Evolutionary conservation across 345 rosid species (phyloP).

Genomic region (Lumnitzera littorea): DNA sequence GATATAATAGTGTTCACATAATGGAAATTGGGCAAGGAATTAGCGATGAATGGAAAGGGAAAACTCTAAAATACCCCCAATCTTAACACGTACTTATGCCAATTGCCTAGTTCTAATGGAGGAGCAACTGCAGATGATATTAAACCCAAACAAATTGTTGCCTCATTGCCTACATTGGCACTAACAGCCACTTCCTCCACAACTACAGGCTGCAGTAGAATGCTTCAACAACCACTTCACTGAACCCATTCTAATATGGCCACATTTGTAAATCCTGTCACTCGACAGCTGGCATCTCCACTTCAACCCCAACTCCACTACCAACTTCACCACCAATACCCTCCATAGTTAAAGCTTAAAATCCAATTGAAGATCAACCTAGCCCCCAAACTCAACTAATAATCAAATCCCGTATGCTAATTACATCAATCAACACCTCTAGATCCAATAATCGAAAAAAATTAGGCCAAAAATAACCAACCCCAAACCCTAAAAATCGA

Average conservation of each 20-base stretch:
- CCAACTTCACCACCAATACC: background rate
- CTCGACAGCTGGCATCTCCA: constrained; percentile 50
- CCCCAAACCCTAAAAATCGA: constrained; percentile 15
- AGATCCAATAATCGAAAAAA: background rate
- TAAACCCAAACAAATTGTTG: constrained; percentile 19
- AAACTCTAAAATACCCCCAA: constrained; percentile 1
- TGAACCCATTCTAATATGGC: constrained; percentile 58
- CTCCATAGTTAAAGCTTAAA: background rate
- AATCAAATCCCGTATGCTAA: background rate
- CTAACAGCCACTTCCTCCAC: constrained; percentile 10
- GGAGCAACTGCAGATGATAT: constrained; percentile 17
- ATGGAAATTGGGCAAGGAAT: no score
- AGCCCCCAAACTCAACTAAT: background rate
- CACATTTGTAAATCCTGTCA: constrained; percentile 92
- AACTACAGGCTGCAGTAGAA: constrained; percentile 22
- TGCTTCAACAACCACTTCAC: constrained; percentile 48
- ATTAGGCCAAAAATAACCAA: background rate
- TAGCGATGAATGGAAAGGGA: no score
- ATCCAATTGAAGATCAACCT: background rate
- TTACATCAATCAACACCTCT: constrained; percentile 29
- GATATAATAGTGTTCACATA: no score
- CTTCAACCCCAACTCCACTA: constrained; percentile 30
- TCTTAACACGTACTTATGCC: constrained; percentile 25
- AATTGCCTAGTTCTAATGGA: constrained; percentile 27
- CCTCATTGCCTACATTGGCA: constrained; percentile 23